Conservation (phyloP, 2,329 filamentous ascomycete genomes). For the Graphilbum ipis-grandicollis region DNA sequence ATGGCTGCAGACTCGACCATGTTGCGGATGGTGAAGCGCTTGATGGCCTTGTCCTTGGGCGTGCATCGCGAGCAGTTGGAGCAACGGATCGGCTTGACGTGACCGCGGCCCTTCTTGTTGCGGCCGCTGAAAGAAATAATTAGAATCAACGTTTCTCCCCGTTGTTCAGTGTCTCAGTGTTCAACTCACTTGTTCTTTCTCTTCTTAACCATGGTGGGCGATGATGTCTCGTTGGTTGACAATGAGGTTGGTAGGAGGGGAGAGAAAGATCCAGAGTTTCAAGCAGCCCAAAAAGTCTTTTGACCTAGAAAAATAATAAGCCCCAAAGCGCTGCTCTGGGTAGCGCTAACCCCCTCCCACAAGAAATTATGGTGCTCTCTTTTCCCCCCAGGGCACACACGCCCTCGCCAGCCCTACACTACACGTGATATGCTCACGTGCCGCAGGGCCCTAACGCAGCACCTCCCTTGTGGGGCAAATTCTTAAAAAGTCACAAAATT, state of each 20-base stretch:
- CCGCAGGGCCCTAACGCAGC: no score
- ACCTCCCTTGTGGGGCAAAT: no score
- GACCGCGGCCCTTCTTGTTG: slow-evolving; percentile 99
- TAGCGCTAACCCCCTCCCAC: not conserved
- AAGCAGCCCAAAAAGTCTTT: not conserved
- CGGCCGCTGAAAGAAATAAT: no score
- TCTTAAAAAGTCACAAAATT: not conserved
- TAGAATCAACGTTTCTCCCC: no score
- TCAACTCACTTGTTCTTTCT: slow-evolving; percentile 32
- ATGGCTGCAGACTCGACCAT: slow-evolving; percentile 99
- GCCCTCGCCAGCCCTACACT: not conserved
- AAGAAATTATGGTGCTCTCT: no score
- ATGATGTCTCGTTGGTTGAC: slow-evolving; percentile 1
- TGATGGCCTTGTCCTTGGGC: slow-evolving; percentile 99
- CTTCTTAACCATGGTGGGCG: slow-evolving; percentile 14
- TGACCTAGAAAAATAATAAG: not conserved
- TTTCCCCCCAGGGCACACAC: not conserved
- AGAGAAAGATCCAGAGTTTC: not conserved
- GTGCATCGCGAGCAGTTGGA: slow-evolving; percentile 66
- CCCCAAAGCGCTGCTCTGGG: not conserved
- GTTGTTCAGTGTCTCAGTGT: no score
- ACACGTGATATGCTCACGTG: not conserved
- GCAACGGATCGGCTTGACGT: slow-evolving; percentile 93
- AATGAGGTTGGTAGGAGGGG: not conserved
- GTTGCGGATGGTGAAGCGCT: slow-evolving; percentile 99